These are phyloP conservation scores for Allium fistulosum DNA, from an alignment of 106 monocot species.

Conservation along the genomic window DNA sequence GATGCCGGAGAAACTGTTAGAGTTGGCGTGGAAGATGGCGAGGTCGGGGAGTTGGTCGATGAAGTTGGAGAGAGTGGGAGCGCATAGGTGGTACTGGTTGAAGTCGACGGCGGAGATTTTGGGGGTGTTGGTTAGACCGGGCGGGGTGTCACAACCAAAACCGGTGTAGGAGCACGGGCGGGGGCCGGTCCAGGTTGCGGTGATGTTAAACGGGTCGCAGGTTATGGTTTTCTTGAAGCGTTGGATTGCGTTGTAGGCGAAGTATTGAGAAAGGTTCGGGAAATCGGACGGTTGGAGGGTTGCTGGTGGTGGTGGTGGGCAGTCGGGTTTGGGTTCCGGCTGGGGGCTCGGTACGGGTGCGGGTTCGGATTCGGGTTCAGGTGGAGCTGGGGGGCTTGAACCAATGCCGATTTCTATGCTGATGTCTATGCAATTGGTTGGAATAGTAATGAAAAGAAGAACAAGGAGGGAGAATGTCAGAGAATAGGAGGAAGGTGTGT, in stretches of 20 bases:
- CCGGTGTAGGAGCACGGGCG: constrained; percentile 33
- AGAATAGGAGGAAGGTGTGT: not conserved
- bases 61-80: constrained; percentile 33
- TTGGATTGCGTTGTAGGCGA: constrained; percentile 33
- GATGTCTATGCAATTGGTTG: not conserved
- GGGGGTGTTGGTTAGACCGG: constrained; percentile 7
- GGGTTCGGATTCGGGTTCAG: not conserved
- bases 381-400: not conserved
- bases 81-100: constrained; percentile 28
- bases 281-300: constrained; percentile 4
- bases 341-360: not conserved
- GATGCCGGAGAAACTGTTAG: constrained; percentile 26
- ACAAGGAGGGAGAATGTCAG: not conserved
- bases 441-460: not conserved
- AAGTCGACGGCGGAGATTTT: constrained; percentile 45
- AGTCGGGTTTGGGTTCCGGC: not conserved
- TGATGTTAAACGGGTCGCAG: constrained; percentile 25
- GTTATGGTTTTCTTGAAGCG: constrained; percentile 44
- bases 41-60: constrained; percentile 36
- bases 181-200: constrained; percentile 18
- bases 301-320: not conserved
- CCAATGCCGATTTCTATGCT: constrained; percentile 6
- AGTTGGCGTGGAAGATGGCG: constrained; percentile 47
- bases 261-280: not conserved
- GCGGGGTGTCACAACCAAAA: constrained; percentile 35